Conservation (phyloP, 2,329 filamentous ascomycete genomes). For the Magnaporthales sp. region DNA sequence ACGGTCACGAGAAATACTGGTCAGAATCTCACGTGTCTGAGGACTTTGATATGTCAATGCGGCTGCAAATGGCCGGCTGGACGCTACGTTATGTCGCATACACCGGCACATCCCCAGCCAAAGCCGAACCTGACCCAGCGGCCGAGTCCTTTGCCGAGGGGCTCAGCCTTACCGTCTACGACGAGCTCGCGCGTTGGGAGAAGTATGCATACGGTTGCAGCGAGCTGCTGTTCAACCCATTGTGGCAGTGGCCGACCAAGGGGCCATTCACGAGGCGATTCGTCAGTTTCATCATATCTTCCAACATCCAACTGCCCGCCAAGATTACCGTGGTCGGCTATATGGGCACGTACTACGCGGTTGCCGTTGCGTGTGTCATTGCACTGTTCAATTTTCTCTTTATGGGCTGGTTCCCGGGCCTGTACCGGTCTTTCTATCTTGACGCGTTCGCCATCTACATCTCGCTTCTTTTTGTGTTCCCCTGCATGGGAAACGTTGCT, state of each 20-base stretch:
- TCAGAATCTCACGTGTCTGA: conserved; percentile 73
- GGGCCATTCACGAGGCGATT: conserved; percentile 77
- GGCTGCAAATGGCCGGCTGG: conserved; percentile 64
- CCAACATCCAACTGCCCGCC: conserved; percentile 64
- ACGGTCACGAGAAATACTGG: conserved; percentile 73
- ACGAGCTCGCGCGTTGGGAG: conserved; percentile 78
- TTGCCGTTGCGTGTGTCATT: conserved; percentile 67
- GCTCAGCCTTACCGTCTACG: conserved; percentile 75
- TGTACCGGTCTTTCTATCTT: conserved; percentile 72
- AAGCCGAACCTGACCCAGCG: not conserved
- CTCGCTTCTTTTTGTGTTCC: conserved; percentile 71
- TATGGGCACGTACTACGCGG: conserved; percentile 73
- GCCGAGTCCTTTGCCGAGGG: conserved; percentile 71
- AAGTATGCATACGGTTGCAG: conserved; percentile 82
- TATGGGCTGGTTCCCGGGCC: conserved; percentile 67
- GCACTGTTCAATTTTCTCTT: conserved; percentile 68
- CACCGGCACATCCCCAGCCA: conserved; percentile 33
- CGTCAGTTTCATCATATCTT: conserved; percentile 57
- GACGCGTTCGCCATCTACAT: conserved; percentile 76
- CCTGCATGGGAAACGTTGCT: conserved; percentile 62
- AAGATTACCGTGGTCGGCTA: conserved; percentile 71
- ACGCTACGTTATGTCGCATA: conserved; percentile 65
- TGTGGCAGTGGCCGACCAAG: conserved; percentile 61
- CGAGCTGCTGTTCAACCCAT: conserved; percentile 71
- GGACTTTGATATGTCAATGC: conserved; percentile 75